Percentiles rank a stretch among this genome's conserved stretches.
Evolutionary conservation across 495 filamentous ascomycete genomes (phyloP).

Genomic region (Darksidea phi): DNA sequence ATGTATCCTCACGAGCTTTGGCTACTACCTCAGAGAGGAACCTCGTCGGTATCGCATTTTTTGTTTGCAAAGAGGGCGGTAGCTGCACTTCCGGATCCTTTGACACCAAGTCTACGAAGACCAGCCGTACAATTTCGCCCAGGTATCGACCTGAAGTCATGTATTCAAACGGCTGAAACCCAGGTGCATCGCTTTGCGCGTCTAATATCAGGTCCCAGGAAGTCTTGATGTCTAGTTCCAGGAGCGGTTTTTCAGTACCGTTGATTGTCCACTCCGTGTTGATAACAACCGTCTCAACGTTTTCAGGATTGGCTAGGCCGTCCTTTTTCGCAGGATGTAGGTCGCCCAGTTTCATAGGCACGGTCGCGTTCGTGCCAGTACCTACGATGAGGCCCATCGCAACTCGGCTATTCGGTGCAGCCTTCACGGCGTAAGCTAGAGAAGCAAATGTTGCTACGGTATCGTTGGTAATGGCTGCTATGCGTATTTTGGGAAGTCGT

Average conservation of each 20-base stretch:
- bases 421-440: slow-evolving; percentile 63
- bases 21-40: slow-evolving; percentile 67
- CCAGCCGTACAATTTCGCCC: slow-evolving; percentile 74
- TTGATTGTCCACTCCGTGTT: slow-evolving; percentile 88
- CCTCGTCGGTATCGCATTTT: slow-evolving; percentile 69
- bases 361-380: slow-evolving; percentile 81
- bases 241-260: slow-evolving; percentile 65
- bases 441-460: slow-evolving; percentile 77
- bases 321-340: slow-evolving; percentile 52
- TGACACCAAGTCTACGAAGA: slow-evolving; percentile 66
- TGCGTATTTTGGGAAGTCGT: slow-evolving; percentile 63
- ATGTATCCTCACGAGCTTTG: slow-evolving; percentile 47
- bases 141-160: slow-evolving; percentile 84
- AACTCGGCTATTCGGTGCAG: slow-evolving; percentile 66
- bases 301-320: slow-evolving; percentile 7
- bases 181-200: slow-evolving; percentile 63
- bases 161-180: slow-evolving; percentile 85
- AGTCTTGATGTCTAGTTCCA: slow-evolving; percentile 62
- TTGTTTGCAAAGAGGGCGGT: slow-evolving; percentile 59
- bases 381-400: slow-evolving; percentile 80
- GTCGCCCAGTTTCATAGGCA: slow-evolving; percentile 63
- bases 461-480: slow-evolving; percentile 79
- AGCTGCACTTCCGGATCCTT: slow-evolving; percentile 45
- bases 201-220: slow-evolving; percentile 72
- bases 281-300: slow-evolving; percentile 58